Conservation (phyloP, 129 eudicot genomes). For the Flaveria sonorensis region DNA sequence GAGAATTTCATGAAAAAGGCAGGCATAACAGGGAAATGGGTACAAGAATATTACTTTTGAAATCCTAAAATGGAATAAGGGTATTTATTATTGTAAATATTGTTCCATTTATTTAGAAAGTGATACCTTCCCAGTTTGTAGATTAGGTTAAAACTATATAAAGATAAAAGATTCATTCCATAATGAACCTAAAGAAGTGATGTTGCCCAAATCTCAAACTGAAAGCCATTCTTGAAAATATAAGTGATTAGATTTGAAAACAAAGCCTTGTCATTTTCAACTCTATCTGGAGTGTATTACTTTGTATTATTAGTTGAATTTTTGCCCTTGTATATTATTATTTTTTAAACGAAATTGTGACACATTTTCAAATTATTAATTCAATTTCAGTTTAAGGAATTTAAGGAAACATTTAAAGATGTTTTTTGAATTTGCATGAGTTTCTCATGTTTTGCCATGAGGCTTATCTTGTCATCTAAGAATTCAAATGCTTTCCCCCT, state of each 20-base stretch:
- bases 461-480: conserved; percentile 7
- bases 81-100: background rate
- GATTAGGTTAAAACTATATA: conserved; percentile 32
- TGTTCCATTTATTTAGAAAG: conserved; percentile 16
- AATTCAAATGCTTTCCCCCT: conserved; percentile 23
- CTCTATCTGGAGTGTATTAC: conserved; percentile 19
- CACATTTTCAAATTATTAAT: background rate
- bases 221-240: conserved; percentile 13
- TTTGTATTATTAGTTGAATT: conserved; percentile 41
- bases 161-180: conserved; percentile 28
- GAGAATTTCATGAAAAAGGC: conserved; percentile 18
- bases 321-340: conserved; percentile 24
- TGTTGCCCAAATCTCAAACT: background rate
- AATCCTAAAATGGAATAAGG: conserved; percentile 16
- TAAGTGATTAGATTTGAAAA: conserved; percentile 31
- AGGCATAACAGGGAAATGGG: conserved; percentile 19
- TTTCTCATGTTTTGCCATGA: conserved; percentile 29
- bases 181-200: conserved; percentile 14
- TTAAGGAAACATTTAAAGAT: background rate
- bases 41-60: background rate
- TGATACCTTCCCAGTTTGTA: conserved; percentile 31
- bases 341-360: background rate
- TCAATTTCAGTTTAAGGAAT: background rate
- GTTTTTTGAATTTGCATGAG: conserved; percentile 14
- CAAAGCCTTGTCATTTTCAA: conserved; percentile 44